Base-by-base conservation (phyloP, 2,329 filamentous ascomycete species). In the Trichoderma asperellum region DNA sequence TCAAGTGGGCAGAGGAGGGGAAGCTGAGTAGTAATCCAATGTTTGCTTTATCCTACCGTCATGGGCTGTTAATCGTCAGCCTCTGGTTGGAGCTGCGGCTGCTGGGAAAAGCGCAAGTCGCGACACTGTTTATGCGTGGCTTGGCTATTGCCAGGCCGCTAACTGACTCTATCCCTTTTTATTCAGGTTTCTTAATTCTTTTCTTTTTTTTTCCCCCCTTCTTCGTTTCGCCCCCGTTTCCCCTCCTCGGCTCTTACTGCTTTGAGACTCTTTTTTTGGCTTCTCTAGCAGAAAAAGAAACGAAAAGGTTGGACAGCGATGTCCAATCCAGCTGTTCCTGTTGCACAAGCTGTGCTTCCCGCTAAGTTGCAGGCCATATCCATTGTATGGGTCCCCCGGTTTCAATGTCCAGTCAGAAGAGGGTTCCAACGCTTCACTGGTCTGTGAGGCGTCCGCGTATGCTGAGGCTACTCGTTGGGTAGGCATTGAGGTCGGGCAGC, bases 401-500 rank as follows among this genome's bases (percentile, higher is more conserved):
- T 71, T 70, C 70, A 71, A 24, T 47, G 24, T 57, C 66, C 68
- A 68, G 66, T 57, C 47, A 61, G 57, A 43, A 37, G 55, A 29
- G 57, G 49, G 11, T 37, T 52, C 43, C 6, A 37, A 59, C 32
- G 43, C 62, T 70, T 62, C 62, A 56, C 62, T 58, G 57, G 68
- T 53, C 52, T 57, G 68, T 40, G 62, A 67, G 43, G 57, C 63
- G 68, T 67, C 68, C 58, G 57, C 52, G 63, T 63, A 53, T 66
- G 35, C 47, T 29, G 49, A 62, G 34, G 16, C 49, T 53, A 57
- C 49, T 55, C 29, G 49, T 69, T 71, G 57, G 67, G 70, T 69
- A 43, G 56, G 43, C 55, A 70, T 69, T 29, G 62, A 66, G 61
- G 68, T 71, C 70, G 68, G 67, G 67, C 67, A 71, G 70, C 70